Percentiles rank a stretch among this genome's conserved stretches.
Conservation (phyloP, 345 rosid genomes). For the Ceriops decandra region DNA sequence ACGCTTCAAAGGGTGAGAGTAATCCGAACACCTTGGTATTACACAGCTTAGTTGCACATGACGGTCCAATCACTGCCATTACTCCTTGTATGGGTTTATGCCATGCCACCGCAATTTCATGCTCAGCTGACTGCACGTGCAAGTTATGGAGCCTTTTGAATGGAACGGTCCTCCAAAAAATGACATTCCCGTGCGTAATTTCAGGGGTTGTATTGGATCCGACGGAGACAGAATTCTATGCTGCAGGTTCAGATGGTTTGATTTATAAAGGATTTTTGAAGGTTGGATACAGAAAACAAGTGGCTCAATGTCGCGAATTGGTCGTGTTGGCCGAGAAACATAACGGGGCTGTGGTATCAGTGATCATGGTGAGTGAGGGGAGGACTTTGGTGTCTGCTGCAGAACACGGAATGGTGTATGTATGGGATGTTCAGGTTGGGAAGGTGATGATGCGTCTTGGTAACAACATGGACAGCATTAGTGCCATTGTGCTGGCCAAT, state of each 20-base stretch:
- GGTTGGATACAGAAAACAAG: slow-evolving; percentile 9
- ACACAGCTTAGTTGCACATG: slow-evolving; percentile 34
- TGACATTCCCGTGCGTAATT: slow-evolving; percentile 36
- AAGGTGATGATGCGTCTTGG: slow-evolving; percentile 20
- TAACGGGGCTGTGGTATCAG: slow-evolving; percentile 23
- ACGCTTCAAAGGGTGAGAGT: not conserved
- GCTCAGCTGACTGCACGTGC: slow-evolving; percentile 39
- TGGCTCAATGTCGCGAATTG: not conserved
- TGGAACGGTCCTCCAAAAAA: slow-evolving; percentile 21
- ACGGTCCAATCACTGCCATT: slow-evolving; percentile 35
- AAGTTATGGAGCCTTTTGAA: slow-evolving; percentile 35
- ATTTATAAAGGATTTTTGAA: slow-evolving; percentile 29
- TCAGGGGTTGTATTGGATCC: slow-evolving; percentile 27
- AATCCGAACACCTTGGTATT: slow-evolving; percentile 3
- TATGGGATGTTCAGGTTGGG: slow-evolving; percentile 34
- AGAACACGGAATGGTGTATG: slow-evolving; percentile 38
- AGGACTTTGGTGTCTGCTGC: slow-evolving; percentile 41
- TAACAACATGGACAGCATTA: slow-evolving; percentile 19
- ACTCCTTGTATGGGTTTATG: slow-evolving; percentile 13
- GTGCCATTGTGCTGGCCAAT: slow-evolving; percentile 33
- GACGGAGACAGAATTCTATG: slow-evolving; percentile 28
- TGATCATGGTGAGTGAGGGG: slow-evolving; percentile 26
- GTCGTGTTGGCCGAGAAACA: slow-evolving; percentile 27
- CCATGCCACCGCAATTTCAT: slow-evolving; percentile 22
- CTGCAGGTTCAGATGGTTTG: slow-evolving; percentile 43